Base-by-base conservation (phyloP, 768 basidiomycete genomes). In the Artomyces pyxidatus region DNA sequence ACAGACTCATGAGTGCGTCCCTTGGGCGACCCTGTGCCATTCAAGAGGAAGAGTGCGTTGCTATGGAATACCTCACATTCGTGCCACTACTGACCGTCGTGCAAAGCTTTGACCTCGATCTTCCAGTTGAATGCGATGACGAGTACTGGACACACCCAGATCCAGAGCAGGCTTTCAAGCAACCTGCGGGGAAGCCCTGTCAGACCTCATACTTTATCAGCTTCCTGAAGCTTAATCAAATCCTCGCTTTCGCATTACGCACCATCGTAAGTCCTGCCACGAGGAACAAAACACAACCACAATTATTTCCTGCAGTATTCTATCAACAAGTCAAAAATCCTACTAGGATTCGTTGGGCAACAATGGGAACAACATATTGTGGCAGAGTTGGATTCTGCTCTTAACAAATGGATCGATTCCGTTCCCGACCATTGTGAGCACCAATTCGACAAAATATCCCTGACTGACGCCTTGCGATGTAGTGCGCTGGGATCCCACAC, bases 1-100 rank as follows among this genome's bases (percentile, higher is more conserved):
- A 83, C 56, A 61, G 78, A 45, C 50, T 66, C 21, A 55, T 70
- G 21, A 76, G 77, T 40, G 64, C 72, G 0, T 66, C 69, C 9
- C 70, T 82, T 23, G 88, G 88, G 1, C 71, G 88, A n/a, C 81
- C 84, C 2, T 77, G 81, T 58, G 77, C 78, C 3, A 68, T 89
- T 4, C 81, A 84, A 48, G 86, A 88, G 54, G 85, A 85, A 61
- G 86, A 87, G 80, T 81, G 59, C 55, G 80, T 71, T 38, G 4
- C 45, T 16, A 14, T 22, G 21, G 51, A 35, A 35, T n/a, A 8
- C 19, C 17, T n/a, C 16, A 8, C 10, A 40, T 26, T 37, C 9
- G n/a, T 16, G 28, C 19, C 12, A 25, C 19, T 25, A 28, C 30
- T 41, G n/a, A 21, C 27, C 65, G 63, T 14, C 26, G 1, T 48